Base-by-base conservation (phyloP, 2,329 filamentous ascomycete genomes). In the Chrysoporthe deuterocubensis region DNA sequence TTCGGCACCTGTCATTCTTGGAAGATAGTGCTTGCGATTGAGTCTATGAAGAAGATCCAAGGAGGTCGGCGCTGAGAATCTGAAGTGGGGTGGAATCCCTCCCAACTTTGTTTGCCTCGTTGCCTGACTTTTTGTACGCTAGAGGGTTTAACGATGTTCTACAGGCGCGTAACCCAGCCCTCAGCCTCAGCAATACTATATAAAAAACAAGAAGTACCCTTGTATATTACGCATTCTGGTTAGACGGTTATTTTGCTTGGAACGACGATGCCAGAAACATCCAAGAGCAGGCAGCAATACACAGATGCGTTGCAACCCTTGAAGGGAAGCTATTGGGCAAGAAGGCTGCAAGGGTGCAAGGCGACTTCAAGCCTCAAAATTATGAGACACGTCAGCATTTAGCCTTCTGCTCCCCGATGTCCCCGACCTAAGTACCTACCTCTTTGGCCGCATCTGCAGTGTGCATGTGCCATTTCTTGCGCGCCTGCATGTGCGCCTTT, bases 351-450 rank as follows among this genome's bases (percentile, higher is more conserved):
- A 18, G 9, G 18, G 13, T 40, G 32, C 32, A 34, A 34, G 8
- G 3, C 26, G 26, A 26, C 32, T 7, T 21, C 50, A 57, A n/a
- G 16, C 32, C 34, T 32, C 21, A 52, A 11, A n/a, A 4, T 8
- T 57, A 14, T 14, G 32, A 57, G 34, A 57, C 54, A 57, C 54
- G 54, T 57, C 54, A 57, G 32, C 54, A 11, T 18, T 54, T 54
- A 8, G 11, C 16, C 18, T n/a, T 13, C 44, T 46, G 44, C 26
- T 26, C 26, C 26, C 26, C 26, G 26, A 26, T 26, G 26, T 26
- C 26, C 26, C 26, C 26, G 26, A 2, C 26, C 26, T 26, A 26
- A 26, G 26, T 26, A 26, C 26, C 26, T 26, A 26, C 26, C 26
- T 26, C 26, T 26, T 26, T 26, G 26, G 26, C 26, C 26, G 26